These are phyloP conservation scores for Astrothelium subdiscretum DNA, from an alignment of 495 filamentous ascomycete species.

Conservation along the genomic window DNA sequence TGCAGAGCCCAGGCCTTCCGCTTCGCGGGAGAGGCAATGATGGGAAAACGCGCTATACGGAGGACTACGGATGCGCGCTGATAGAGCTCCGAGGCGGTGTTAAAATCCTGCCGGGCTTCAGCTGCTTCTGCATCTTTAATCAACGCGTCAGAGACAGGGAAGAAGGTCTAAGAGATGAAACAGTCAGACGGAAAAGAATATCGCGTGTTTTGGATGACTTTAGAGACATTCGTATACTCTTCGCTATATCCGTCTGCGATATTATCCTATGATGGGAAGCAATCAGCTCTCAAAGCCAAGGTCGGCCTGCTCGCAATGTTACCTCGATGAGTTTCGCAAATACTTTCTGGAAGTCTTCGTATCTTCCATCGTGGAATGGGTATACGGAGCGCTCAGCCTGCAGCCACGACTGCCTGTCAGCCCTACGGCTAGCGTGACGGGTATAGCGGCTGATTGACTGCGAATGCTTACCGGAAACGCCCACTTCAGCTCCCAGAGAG, in stretches of 20 bases:
- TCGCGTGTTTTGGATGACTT: background rate
- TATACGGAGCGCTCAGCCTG: conserved; percentile 35
- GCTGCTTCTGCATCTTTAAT: conserved; percentile 36
- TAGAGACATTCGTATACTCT: conserved; percentile 45
- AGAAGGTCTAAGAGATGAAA: conserved; percentile 29
- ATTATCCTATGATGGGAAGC: conserved; percentile 28
- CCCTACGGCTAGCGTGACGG: conserved; percentile 7
- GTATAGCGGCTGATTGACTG: conserved; percentile 21
- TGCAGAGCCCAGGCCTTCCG: conserved; percentile 53
- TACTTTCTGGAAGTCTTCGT: conserved; percentile 60
- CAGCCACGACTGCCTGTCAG: background rate
- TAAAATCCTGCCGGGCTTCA: conserved; percentile 24
- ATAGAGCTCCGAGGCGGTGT: conserved; percentile 46
- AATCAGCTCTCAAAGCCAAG: background rate
- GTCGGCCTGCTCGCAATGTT: conserved; percentile 8
- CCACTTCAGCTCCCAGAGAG: conserved; percentile 69
- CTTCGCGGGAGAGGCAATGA: conserved; percentile 42
- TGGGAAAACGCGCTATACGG: conserved; percentile 63
- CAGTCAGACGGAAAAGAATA: background rate
- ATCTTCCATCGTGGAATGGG: conserved; percentile 61
- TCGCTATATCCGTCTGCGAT: conserved; percentile 53
- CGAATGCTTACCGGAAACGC: conserved; percentile 41
- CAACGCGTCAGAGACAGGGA: conserved; percentile 42
- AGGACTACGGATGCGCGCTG: conserved; percentile 58
- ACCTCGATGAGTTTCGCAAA: conserved; percentile 51